Percentiles rank a stretch among this genome's conserved stretches.
phyloP scores from a whole-genome alignment of 805 yeast species.

The Cyberlindnera xishuangbannaensis region DNA sequence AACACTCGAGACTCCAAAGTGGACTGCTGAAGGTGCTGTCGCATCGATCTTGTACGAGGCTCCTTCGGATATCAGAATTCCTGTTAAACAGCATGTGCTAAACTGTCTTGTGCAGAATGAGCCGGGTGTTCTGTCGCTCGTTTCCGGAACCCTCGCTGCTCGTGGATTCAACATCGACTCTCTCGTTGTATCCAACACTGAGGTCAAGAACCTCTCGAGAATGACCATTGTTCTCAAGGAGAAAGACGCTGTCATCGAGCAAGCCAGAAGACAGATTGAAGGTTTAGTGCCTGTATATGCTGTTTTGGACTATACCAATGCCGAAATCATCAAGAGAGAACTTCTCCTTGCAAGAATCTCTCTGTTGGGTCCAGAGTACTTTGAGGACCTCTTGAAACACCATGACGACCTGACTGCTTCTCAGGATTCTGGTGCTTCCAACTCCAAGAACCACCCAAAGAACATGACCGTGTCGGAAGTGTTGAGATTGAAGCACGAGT shows the following conservation, averaged over 20 bases:
- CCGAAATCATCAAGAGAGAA: constrained; percentile 89
- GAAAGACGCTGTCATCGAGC: constrained; percentile 94
- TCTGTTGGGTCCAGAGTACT: constrained; percentile 95
- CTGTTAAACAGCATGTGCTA: constrained; percentile 79
- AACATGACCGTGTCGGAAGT: constrained; percentile 89
- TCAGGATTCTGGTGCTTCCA: constrained; percentile 25
- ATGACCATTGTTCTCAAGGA: constrained; percentile 96
- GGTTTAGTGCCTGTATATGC: constrained; percentile 98
- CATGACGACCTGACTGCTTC: constrained; percentile 43
- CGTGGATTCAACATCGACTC: constrained; percentile 98
- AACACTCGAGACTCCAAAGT: constrained; percentile 83
- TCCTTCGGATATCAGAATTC: constrained; percentile 49
- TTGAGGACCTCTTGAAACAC: constrained; percentile 86
- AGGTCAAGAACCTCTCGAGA: constrained; percentile 88
- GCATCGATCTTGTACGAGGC: constrained; percentile 93
- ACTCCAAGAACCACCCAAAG: constrained; percentile 69
- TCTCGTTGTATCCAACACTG: constrained; percentile 93
- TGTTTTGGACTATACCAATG: constrained; percentile 86
- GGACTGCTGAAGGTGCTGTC: constrained; percentile 97
- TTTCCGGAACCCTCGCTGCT: constrained; percentile 94
- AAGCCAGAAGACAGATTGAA: constrained; percentile 96
- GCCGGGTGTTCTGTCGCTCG: constrained; percentile 93
- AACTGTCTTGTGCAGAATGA: constrained; percentile 98
- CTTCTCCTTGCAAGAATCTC: constrained; percentile 88
- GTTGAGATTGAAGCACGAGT: constrained; percentile 87